Evolutionary conservation across 1,284 basidiomycete species (phyloP), one percentile per base, ranked within the genome.

Genomic region (Marasmius tenuissimus): DNA sequence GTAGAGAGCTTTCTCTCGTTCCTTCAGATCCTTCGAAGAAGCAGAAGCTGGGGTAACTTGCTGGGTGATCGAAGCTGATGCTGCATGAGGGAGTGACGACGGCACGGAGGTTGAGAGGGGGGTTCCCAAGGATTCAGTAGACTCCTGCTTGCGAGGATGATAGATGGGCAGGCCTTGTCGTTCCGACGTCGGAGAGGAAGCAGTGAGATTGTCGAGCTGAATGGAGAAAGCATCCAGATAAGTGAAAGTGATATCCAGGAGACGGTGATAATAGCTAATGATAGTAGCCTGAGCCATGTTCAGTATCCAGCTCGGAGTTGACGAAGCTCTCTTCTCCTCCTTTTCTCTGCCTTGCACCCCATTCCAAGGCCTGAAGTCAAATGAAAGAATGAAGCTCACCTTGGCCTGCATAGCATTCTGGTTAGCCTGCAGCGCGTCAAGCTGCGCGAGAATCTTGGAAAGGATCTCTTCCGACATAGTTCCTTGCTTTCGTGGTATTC

Each of bases 1-100:
- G 70, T 94, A 94, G 37, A 93, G 71, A 39, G 85, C 67, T 67
- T 82, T 89, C 74, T 92, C 91, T 59, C 89, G 79, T 63, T 91
- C 89, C 72, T 82, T 90, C 20, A 20, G 45, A 62, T 89, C 88
- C 20, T 50, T 55, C 16, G 33, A 27, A 18, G 45, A 35, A 34
- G 42, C 27, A 12, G 56, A 16, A 14, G 56, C 33, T 34, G 40
- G 22, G 34, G 16, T n/a, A n/a, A 47, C 20, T 14, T 16, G 16
- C 45, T 47, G 45, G 4, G 45, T 47, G 16, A 47, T 47, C n/a
- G 45, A 47, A n/a, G 45, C 45, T 20, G 45, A 47, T 16, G 16
- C 45, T 18, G 45, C 7, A 16, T 20, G 45, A 16, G 45, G 45
- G 8, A 47, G 16, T 7, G 45, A 47, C n/a, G 45, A 14, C 7